A percentile compares a stretch with the other conserved stretches of the same genome.
Conservation (phyloP, 306 rosid species). For the Vicia villosa region DNA sequence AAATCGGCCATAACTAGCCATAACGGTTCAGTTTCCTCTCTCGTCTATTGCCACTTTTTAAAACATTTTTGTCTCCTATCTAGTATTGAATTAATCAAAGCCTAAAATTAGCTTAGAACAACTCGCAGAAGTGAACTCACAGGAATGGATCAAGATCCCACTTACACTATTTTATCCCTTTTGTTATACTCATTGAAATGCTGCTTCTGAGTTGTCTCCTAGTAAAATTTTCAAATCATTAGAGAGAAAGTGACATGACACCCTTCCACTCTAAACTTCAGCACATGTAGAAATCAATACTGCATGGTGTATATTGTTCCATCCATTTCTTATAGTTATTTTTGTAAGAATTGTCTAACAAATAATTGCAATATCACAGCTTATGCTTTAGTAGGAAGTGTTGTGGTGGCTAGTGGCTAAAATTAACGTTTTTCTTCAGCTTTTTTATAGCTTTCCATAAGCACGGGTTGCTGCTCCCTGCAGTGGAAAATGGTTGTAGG, state of each 20-base stretch:
- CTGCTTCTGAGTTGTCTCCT: neutral
- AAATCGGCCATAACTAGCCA: no score
- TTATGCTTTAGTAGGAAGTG: conserved; percentile 23
- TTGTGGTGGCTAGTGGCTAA: conserved; percentile 28
- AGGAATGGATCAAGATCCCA: no score
- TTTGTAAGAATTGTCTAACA: neutral
- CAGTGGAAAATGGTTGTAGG: conserved; percentile 30
- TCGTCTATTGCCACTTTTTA: no score
- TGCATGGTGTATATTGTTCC: conserved; percentile 8
- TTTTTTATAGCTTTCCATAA: conserved; percentile 36
- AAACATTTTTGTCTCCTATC: no score
- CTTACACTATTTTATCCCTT: neutral
- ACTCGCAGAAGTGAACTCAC: no score
- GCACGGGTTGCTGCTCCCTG: conserved; percentile 38
- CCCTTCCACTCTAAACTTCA: neutral
- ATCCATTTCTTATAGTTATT: neutral
- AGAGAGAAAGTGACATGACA: neutral
- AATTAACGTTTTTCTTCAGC: conserved; percentile 26
- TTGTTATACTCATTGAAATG: neutral
- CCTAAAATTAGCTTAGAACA: no score
- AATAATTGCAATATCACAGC: conserved; percentile 29
- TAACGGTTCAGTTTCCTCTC: no score
- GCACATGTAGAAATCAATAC: neutral
- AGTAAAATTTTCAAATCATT: neutral
- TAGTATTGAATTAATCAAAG: no score